Base-by-base conservation (phyloP, 2,329 filamentous ascomycete genomes). In the Colletotrichum lindemuthianum region DNA sequence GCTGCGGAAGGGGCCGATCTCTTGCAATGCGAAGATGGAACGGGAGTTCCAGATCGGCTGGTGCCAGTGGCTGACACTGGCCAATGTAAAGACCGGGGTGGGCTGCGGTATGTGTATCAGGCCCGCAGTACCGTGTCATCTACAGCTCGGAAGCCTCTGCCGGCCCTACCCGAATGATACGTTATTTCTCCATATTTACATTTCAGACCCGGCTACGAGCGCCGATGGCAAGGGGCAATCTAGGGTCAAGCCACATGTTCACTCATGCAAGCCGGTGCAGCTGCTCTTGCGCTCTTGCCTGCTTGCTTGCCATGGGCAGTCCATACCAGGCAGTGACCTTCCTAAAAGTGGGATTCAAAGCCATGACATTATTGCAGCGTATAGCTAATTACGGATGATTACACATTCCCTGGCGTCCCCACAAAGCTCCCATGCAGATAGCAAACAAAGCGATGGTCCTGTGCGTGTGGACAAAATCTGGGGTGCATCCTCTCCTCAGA, bases 81-180 rank as follows among this genome's bases (percentile, higher is more conserved):
- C 24, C 24, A 4, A 24, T 2, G 24, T 24, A 24, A 24, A 24
- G 24, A 24, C 24, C 24, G 24, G 24, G 24, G 24, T 4, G 24
- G 24, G 24, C 5, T 24, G 32, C 53, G 43, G 8, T 53, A 52
- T 41, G 57, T 43, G 39, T 70, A 40, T 65, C 67, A 41, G 45
- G 56, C 37, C 7, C 52, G 50, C 15, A 54, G 59, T 8, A 39
- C 41, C 10, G 12, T 40, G 11, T 10, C 63, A 39, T 45, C 48
- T 15, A 13, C 69, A 32, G 68, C 73, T 11, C 76, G 79, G 41
- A 83, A 83, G 63, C 80, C 80, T 3, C 71, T 84, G 2, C 81
- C 78, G 52, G 77, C 78, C 32, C 70, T 81, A 44, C 80, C 79
- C 4, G 75, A 79, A 67, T 74, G 24, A 80, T 16, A 24, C 57